Evolutionary conservation across 768 basidiomycete species (phyloP).

Genomic region (Clathrus columnatus): DNA sequence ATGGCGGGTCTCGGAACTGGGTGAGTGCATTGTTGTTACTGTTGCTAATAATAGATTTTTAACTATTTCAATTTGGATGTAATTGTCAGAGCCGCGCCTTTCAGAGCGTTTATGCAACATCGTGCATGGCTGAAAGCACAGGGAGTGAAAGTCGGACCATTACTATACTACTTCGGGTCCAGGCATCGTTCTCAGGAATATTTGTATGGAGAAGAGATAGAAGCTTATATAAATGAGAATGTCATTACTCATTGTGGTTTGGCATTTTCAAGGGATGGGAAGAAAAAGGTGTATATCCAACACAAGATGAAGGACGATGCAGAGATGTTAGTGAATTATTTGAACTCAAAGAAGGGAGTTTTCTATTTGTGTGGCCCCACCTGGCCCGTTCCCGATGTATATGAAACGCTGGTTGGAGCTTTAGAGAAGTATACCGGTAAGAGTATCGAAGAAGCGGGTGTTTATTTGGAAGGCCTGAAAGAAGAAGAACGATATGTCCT

Average conservation of each 20-base stretch:
- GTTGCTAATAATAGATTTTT: too few species aligned
- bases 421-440: slow-evolving; percentile 63
- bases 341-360: slow-evolving; percentile 64
- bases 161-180: slow-evolving; percentile 98
- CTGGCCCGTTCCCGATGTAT: slow-evolving; percentile 99
- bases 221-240: slow-evolving; percentile 81
- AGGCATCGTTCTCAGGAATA: slow-evolving; percentile 94
- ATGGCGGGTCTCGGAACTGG: slow-evolving; percentile 99
- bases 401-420: slow-evolving; percentile 81
- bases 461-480: slow-evolving; percentile 81
- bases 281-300: slow-evolving; percentile 95
- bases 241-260: slow-evolving; percentile 86
- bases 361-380: slow-evolving; percentile 98
- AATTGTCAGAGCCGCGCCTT: slow-evolving; percentile 68
- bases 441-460: slow-evolving; percentile 57
- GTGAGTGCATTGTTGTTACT: too few species aligned
- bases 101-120: slow-evolving; percentile 98
- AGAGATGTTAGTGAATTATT: slow-evolving; percentile 60
- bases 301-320: slow-evolving; percentile 96
- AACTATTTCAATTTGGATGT: too few species aligned
- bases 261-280: slow-evolving; percentile 92
- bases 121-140: slow-evolving; percentile 74
- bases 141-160: slow-evolving; percentile 77
- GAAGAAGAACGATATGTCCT: slow-evolving; percentile 97
- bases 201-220: slow-evolving; percentile 93